Evolutionary conservation across 2,329 filamentous ascomycete genomes (phyloP).

Genomic region (Nannizziopsis arthrosporioides): DNA sequence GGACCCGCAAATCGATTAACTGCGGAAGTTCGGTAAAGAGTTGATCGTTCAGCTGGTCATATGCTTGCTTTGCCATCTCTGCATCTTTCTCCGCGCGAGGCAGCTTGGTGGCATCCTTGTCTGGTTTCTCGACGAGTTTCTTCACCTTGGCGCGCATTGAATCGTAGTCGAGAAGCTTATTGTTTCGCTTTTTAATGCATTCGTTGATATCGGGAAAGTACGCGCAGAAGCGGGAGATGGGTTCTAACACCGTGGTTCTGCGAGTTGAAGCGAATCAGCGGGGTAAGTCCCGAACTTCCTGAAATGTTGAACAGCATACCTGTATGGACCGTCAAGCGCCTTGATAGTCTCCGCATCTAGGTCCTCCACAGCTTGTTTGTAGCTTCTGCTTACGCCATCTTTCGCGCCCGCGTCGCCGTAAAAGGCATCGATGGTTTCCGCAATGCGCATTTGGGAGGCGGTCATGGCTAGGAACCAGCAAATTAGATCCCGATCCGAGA

Average conservation of each 20-base stretch:
- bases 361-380: conserved; percentile 97
- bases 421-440: conserved; percentile 97
- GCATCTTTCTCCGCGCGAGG: conserved; percentile 92
- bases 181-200: conserved; percentile 97
- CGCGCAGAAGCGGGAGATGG: conserved; percentile 88
- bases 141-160: conserved; percentile 91
- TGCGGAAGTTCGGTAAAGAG: conserved; percentile 86
- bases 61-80: conserved; percentile 83
- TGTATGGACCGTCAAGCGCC: conserved; percentile 88
- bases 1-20: conserved; percentile 89
- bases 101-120: conserved; percentile 95
- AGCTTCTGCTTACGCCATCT: conserved; percentile 89
- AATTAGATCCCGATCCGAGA: neutral
- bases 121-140: conserved; percentile 92
- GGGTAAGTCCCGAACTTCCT: neutral
- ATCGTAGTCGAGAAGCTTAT: conserved; percentile 98
- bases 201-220: conserved; percentile 99
- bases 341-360: conserved; percentile 98
- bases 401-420: conserved; percentile 92
- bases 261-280: conserved; percentile 1
- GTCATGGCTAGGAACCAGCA: conserved; percentile 64
- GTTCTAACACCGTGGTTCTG: conserved; percentile 84
- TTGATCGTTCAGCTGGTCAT: conserved; percentile 96
- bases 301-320: conserved; percentile 36
- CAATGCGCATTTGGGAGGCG: conserved; percentile 97